Evolutionary conservation across 306 rosid species (phyloP), one percentile per base, ranked within the genome.

Genomic region (Vicia faba): DNA sequence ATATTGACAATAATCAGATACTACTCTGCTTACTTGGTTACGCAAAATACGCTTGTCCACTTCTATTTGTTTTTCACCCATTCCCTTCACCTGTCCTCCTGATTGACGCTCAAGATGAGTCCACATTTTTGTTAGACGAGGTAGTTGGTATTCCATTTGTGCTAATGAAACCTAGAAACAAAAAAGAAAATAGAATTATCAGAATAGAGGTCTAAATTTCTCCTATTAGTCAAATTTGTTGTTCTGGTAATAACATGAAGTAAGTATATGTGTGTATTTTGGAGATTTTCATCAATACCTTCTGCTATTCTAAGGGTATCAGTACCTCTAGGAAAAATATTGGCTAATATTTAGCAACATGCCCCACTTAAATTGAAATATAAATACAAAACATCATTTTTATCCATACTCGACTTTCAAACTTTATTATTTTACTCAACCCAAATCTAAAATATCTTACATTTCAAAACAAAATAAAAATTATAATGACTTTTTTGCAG

Each of bases 41-140:
- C 97, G 91, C 78, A 90, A 74, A 79, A 93, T 93, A 77, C 97
- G 99, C 53, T 93, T 90, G 79, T 93, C 99, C 77, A 86, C 97
- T 84, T 93, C 99, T 83, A 88, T 93, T 72, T 93, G 96, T 63
- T 93, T 93, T 84, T 93, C 99, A 73, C 99, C 99, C 99, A 90
- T 93, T 25, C 99, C 96, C 86, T 93, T 93, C 80, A 90, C 99
- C 83, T 84, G 61, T 31, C 97, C 99, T 82, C 99, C 99, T n/a
- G 97, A 74, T 78, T 93, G 97, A 71, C 95, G 97, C 82, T 93
- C 99, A 81, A 93, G 97, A 79, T 88, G 99, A 72, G 86, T 83
- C 99, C 99, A 93, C 99, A 90, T 85, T 84, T 90, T 90, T 64
- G 99, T 93, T 68, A 85, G 75, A 70, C 99, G 89, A 53, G 99